phyloP scores from a whole-genome alignment of 2,329 filamentous ascomycete species.

The Bipolaris cookei region DNA sequence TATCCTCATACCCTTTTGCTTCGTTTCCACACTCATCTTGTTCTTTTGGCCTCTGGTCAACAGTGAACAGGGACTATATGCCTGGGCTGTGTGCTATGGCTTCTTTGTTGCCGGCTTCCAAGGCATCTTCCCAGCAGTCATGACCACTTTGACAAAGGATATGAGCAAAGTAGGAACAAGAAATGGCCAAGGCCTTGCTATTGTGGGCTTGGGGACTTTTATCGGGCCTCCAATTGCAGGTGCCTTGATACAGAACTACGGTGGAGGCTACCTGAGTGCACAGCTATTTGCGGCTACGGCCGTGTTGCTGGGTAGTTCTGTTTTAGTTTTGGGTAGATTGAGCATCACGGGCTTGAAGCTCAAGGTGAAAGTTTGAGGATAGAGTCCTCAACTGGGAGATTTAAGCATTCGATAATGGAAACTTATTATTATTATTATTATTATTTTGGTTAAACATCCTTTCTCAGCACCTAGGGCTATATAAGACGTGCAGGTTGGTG shows the following conservation, averaged over 20 bases:
- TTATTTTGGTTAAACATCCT: no score
- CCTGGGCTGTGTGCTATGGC: constrained; percentile 55
- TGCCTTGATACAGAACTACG: constrained; percentile 50
- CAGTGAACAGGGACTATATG: constrained; percentile 47
- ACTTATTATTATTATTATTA: no score
- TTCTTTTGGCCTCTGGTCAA: constrained; percentile 64
- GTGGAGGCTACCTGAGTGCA: constrained; percentile 53
- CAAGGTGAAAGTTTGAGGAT: constrained; percentile 31
- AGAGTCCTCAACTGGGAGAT: no score
- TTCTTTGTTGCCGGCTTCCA: constrained; percentile 55
- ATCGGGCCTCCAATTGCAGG: constrained; percentile 57
- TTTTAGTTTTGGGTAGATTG: constrained; percentile 39
- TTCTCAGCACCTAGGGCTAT: no score
- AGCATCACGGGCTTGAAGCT: constrained; percentile 41
- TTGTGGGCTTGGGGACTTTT: constrained; percentile 54
- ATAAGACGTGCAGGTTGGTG: no score
- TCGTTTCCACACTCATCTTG: constrained; percentile 56
- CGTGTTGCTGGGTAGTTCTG: constrained; percentile 36
- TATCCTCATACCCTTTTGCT: constrained; percentile 59
- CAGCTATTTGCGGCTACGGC: constrained; percentile 51
- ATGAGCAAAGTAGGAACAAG: constrained; percentile 55
- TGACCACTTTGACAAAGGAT: constrained; percentile 55
- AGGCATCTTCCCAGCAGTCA: constrained; percentile 53
- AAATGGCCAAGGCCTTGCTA: constrained; percentile 57
- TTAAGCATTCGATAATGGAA: no score